Conservation (phyloP, 345 rosid genomes). For the Clausena lansium region DNA sequence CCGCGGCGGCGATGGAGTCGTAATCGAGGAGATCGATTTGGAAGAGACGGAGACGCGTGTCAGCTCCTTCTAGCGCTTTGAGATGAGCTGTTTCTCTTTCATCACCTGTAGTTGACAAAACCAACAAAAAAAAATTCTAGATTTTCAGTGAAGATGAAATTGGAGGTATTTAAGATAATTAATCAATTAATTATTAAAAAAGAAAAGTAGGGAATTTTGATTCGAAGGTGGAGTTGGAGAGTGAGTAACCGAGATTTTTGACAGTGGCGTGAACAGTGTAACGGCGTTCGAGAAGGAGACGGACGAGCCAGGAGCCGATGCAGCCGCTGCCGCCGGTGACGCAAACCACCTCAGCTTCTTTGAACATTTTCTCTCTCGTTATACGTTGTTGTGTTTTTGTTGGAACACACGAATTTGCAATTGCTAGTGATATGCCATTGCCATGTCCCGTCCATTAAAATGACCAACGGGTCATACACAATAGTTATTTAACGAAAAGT, state of each 20-base stretch:
- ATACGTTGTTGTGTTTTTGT: too few relatives aligned
- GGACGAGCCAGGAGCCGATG: conserved; percentile 88
- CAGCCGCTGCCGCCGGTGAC: conserved; percentile 96
- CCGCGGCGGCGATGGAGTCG: conserved; percentile 59
- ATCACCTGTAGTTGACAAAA: conserved; percentile 39
- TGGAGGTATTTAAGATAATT: too few relatives aligned
- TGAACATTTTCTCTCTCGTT: conserved; percentile 27
- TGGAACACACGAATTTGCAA: neutral
- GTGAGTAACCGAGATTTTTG: conserved; percentile 56
- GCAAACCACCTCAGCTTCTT: conserved; percentile 54
- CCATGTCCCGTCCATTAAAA: too few relatives aligned
- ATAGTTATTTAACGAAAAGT: too few relatives aligned
- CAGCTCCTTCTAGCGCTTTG: conserved; percentile 70
- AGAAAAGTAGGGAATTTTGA: neutral
- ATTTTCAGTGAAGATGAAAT: neutral
- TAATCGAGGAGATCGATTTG: conserved; percentile 84
- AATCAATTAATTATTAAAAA: too few relatives aligned
- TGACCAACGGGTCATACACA: too few relatives aligned
- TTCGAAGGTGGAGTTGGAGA: neutral
- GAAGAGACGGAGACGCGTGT: conserved; percentile 72
- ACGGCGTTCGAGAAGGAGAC: conserved; percentile 70
- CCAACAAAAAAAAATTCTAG: neutral
- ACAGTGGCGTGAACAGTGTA: conserved; percentile 88
- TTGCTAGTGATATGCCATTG: too few relatives aligned
- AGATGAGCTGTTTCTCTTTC: conserved; percentile 85